Evolutionary conservation across 257 asterid species (phyloP).

Genomic region (Thymus mandschuricus): DNA sequence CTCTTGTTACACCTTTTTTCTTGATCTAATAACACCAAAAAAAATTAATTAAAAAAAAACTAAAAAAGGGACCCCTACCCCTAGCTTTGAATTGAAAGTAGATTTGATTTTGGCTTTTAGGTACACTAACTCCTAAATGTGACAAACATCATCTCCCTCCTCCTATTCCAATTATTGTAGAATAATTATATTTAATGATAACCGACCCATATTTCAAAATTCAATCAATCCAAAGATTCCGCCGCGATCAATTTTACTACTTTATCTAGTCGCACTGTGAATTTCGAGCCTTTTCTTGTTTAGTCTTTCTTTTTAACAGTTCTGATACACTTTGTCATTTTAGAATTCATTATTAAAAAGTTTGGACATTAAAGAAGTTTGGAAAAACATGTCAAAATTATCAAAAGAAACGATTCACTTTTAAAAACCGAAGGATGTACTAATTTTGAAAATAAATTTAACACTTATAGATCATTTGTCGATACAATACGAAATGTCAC

Average conservation of each 20-base stretch:
- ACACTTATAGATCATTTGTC: too few relatives aligned
- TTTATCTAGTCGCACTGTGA: too few relatives aligned
- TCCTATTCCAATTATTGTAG: constrained; percentile 27
- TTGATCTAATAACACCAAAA: background rate
- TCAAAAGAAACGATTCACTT: too few relatives aligned
- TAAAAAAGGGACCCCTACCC: constrained; percentile 19
- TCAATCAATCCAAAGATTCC: constrained; percentile 16
- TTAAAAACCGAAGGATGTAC: too few relatives aligned
- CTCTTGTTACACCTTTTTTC: constrained; percentile 2
- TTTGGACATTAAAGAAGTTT: too few relatives aligned
- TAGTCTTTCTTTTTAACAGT: too few relatives aligned
- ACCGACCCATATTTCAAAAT: constrained; percentile 4
- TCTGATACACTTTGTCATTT: too few relatives aligned
- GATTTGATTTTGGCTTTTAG: constrained; percentile 25
- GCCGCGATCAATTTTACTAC: background rate
- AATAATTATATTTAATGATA: background rate
- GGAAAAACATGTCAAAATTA: too few relatives aligned
- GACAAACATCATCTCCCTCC: constrained; percentile 32
- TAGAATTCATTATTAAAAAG: too few relatives aligned
- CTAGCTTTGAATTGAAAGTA: background rate
- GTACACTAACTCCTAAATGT: constrained; percentile 40
- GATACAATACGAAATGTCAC: too few relatives aligned
- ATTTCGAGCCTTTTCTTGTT: too few relatives aligned
- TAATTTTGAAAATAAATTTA: too few relatives aligned
- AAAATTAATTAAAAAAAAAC: background rate